Percentiles rank a stretch among this genome's conserved stretches.
Evolutionary conservation across 441 rosid genomes (phyloP).

Genomic region (Bocquillonia castaneifolia): DNA sequence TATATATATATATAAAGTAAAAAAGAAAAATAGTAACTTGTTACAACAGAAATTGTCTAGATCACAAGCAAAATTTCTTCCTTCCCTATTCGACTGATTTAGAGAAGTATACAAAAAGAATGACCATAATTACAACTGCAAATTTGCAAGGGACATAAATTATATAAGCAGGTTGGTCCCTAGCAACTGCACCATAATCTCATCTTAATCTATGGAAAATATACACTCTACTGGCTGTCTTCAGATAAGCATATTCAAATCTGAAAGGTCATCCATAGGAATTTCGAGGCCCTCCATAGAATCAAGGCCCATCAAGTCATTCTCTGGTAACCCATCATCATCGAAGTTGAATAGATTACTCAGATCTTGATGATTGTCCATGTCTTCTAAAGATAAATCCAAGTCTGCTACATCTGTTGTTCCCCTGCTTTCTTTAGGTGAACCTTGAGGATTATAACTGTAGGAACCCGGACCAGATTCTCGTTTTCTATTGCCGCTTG

Average conservation of each 20-base stretch:
- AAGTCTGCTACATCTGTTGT: conserved; percentile 26
- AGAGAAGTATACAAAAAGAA: conserved; percentile 43
- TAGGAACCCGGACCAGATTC: conserved; percentile 24
- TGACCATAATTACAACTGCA: conserved; percentile 46
- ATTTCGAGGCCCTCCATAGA: conserved; percentile 40
- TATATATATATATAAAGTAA: not conserved
- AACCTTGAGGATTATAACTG: conserved; percentile 15
- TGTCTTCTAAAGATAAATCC: conserved; percentile 38
- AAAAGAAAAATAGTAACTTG: no score
- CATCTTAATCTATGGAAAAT: conserved; percentile 33
- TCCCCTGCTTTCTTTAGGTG: conserved; percentile 28
- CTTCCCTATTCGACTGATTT: conserved; percentile 14
- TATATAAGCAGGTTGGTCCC: conserved; percentile 32
- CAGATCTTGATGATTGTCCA: conserved; percentile 35
- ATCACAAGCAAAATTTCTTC: conserved; percentile 22
- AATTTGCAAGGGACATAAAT: conserved; percentile 26
- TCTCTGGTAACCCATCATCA: conserved; percentile 49
- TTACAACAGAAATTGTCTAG: not conserved
- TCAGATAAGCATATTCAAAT: conserved; percentile 31
- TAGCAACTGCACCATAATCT: conserved; percentile 26
- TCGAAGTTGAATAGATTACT: conserved; percentile 41
- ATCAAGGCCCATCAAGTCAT: conserved; percentile 40
- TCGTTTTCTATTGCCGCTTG: conserved; percentile 27
- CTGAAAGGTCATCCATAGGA: conserved; percentile 46
- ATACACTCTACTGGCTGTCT: conserved; percentile 36